These are phyloP conservation scores for Cyphellophora attinorum DNA, from an alignment of 2,329 filamentous ascomycete genomes.

Conservation along the genomic window DNA sequence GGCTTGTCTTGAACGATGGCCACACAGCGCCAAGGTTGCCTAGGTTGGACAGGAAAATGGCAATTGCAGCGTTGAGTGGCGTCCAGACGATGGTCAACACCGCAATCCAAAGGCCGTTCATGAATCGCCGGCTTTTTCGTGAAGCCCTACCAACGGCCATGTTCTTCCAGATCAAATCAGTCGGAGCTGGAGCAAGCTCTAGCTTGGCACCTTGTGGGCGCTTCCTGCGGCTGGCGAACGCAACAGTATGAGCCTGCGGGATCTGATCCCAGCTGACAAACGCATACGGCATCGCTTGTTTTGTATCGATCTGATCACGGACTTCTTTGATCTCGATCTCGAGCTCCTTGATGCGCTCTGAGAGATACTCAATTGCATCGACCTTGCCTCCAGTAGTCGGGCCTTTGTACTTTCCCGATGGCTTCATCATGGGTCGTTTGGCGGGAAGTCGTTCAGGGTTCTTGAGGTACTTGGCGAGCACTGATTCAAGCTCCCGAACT, in stretches of 20 bases:
- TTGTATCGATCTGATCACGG: conserved; percentile 70
- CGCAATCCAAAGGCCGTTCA: conserved; percentile 77
- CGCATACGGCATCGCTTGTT: conserved; percentile 81
- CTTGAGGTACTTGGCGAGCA: conserved; percentile 83
- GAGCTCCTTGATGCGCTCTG: conserved; percentile 70
- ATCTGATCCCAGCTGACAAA: conserved; percentile 92
- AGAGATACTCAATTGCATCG: conserved; percentile 90
- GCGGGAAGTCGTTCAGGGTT: conserved; percentile 72
- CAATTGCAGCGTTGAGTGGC: conserved; percentile 85
- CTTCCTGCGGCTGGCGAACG: conserved; percentile 71
- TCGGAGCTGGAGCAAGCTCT: conserved; percentile 70
- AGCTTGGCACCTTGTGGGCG: conserved; percentile 70
- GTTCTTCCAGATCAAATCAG: conserved; percentile 95
- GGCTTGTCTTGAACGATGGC: conserved; percentile 58
- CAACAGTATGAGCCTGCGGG: conserved; percentile 76
- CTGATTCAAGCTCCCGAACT: conserved; percentile 71
- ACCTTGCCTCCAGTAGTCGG: conserved; percentile 64
- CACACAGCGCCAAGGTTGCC: conserved; percentile 71
- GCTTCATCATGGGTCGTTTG: conserved; percentile 66
- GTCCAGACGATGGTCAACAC: conserved; percentile 79
- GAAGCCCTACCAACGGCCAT: conserved; percentile 61
- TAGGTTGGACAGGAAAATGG: conserved; percentile 84
- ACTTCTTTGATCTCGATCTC: conserved; percentile 79
- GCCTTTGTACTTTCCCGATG: conserved; percentile 55
- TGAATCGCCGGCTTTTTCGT: conserved; percentile 61